These are phyloP conservation scores for Anacardium occidentale DNA, from an alignment of 345 rosid genomes.

Conservation along the genomic window DNA sequence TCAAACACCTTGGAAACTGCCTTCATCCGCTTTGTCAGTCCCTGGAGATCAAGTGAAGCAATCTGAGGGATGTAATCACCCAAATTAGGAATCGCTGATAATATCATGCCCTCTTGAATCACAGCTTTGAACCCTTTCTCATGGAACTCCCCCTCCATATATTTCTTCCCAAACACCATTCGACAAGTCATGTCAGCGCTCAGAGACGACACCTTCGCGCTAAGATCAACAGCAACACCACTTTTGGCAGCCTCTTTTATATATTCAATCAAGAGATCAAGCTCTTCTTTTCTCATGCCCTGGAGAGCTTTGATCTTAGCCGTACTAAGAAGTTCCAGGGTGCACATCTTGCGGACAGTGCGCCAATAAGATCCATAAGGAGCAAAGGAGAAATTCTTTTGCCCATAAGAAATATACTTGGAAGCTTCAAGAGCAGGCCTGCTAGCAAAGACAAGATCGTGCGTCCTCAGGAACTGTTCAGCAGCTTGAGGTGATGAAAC, in stretches of 20 bases:
- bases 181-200: conserved; percentile 25
- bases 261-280: conserved; percentile 26
- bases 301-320: conserved; percentile 32
- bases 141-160: too few relatives aligned
- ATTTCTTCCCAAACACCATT: too few relatives aligned
- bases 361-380: conserved; percentile 45
- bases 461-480: conserved; percentile 35
- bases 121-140: too few relatives aligned
- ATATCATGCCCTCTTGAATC: too few relatives aligned
- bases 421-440: conserved; percentile 25
- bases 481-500: conserved; percentile 25
- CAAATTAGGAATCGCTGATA: too few relatives aligned
- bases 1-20: too few relatives aligned
- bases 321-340: conserved; percentile 35
- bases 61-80: too few relatives aligned
- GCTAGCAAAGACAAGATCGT: conserved; percentile 31
- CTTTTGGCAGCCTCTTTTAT: conserved; percentile 19
- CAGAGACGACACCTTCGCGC: conserved; percentile 30
- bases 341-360: conserved; percentile 43
- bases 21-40: too few relatives aligned
- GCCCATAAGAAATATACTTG: conserved; percentile 20
- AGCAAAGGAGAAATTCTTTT: conserved; percentile 23
- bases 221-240: conserved; percentile 33
- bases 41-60: too few relatives aligned
- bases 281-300: conserved; percentile 36